Conservation (phyloP, 2,329 filamentous ascomycete species). For the Zymoseptoria ardabiliae region DNA sequence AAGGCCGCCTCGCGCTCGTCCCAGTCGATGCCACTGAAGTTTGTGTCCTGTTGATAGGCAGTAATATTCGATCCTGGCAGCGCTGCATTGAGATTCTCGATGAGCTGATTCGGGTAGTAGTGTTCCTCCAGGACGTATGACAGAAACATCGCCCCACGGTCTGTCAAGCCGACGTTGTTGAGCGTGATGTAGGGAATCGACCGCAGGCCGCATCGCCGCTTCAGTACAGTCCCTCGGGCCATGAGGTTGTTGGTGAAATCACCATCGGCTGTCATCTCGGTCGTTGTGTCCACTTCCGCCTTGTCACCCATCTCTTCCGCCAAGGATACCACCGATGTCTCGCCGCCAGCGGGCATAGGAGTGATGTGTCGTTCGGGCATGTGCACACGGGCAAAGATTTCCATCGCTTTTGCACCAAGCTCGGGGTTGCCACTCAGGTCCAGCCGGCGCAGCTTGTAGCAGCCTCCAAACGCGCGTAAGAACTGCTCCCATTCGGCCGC, state of each 20-base stretch:
- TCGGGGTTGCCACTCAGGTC: slow-evolving; percentile 40
- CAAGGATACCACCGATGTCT: slow-evolving; percentile 19
- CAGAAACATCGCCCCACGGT: slow-evolving; percentile 35
- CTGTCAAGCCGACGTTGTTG: slow-evolving; percentile 28
- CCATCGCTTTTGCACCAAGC: slow-evolving; percentile 37
- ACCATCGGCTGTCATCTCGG: slow-evolving; percentile 2
- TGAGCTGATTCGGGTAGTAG: slow-evolving; percentile 32
- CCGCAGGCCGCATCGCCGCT: slow-evolving; percentile 31
- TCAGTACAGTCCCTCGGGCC: slow-evolving; percentile 13
- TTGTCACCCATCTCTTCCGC: slow-evolving; percentile 14
- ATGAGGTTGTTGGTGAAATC: slow-evolving; percentile 8
- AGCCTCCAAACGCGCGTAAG: slow-evolving; percentile 36
- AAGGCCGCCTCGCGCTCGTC: slow-evolving; percentile 22
- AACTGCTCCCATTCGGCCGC: slow-evolving; percentile 39
- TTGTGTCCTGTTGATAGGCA: slow-evolving; percentile 24
- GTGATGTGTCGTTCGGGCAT: slow-evolving; percentile 27
- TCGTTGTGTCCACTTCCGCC: slow-evolving; percentile 1
- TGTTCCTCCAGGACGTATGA: slow-evolving; percentile 35
- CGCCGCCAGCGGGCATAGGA: slow-evolving; percentile 23
- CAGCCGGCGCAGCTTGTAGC: slow-evolving; percentile 37
- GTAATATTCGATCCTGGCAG: slow-evolving; percentile 25
- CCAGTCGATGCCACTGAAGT: slow-evolving; percentile 31
- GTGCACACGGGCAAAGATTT: slow-evolving; percentile 40
- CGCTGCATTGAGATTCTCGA: slow-evolving; percentile 27
- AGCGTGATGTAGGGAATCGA: slow-evolving; percentile 36